Base-by-base conservation (phyloP, 208 protist species). In the Jaenimonas drosophilae region DNA sequence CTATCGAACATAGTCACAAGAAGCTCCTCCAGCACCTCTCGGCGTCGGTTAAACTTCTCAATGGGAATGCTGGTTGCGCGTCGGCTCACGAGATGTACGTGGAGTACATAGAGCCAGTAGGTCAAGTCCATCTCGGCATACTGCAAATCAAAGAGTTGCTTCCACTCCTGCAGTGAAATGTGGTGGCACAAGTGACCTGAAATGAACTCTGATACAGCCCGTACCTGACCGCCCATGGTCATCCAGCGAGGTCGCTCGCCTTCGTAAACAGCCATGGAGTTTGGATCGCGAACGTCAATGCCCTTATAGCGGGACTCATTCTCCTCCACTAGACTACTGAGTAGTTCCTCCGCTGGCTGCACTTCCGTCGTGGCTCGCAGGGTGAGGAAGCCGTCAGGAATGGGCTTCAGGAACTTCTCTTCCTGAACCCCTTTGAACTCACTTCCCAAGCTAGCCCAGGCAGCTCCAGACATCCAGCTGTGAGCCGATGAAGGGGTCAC, bases 101-200 rank as follows among this genome's bases (percentile, higher is more conserved):
- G 84, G 30, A 92, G 51, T 17, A 92, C 77, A 48, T 88, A 92
- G n/a, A 92, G 62, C 77, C 79, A 92, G 41, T 88, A 92, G 2
- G 76, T 88, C 12, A 92, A 42, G 45, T 92, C 84, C 78, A 92
- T 89, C 74, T 92, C 79, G 3, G 76, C 75, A 58, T 88, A 85
- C 70, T 89, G 69, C 5, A 92, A 44, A 54, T 92, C 84, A 56
- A 92, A 89, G n/a, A 92, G 57, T 27, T 51, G 44, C 49, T 69
- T 74, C 80, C 84, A 92, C 64, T 84, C 79, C 2, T 65, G 64
- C 0, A 92, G 60, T 0, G 80, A 83, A 31, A 92, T 85, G 63
- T 92, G 84, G 32, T 92, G 84, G 52, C 77, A 86, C 5, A 92
- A 49, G 56, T 92, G 84, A n/a, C 84, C 84, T 3, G 73, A 85